Evolutionary conservation across 768 basidiomycete species (phyloP), one percentile per base, ranked within the genome.

Genomic region (Boletus vermiculosoides): DNA sequence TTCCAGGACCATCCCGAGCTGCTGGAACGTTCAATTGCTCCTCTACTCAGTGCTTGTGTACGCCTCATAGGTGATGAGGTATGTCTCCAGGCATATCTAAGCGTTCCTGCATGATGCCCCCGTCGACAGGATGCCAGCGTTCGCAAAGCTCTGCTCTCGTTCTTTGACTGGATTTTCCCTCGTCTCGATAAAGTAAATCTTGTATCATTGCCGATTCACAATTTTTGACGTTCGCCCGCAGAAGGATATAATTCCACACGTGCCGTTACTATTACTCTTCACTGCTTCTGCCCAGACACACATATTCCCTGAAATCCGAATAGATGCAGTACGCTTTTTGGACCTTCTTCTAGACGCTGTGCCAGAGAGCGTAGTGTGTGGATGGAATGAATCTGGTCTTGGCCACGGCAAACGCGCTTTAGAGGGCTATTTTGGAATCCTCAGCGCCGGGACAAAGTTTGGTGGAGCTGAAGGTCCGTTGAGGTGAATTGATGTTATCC

Each of bases 251-350:
- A 57, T 76, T 1, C 94, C 95, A 5, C 92, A 97, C 66, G 78
- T 88, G 0, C 77, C 90, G 1, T 65, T 86, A 0, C 76, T 98
- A 6, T 77, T 98, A 23, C 82, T 98, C 16, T 96, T 94, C 69
- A 85, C 86, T 0, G 87, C 91, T 7, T 96, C 94, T 11, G 92
- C 93, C 0, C 88, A 95, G 70, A 94, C 92, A 0, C 90, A 95
- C 64, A 96, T 98, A 46, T 97, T 94, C 70, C 94, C 94, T 22
- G 93, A 96, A 71, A 93, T 98, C 57, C 83, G 94, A 16, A 81
- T 98, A 39, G 95, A 98, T 66, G 92, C 93, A 4, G 79, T 96
- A 52, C 85, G 87, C 13, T 84, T 93, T 62, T 72, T 98, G 42
- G 82, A 90, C 63, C 68, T 95, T 23, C 78, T 93, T 40, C 78